Base-by-base conservation (phyloP, 768 basidiomycete species). In the Xerocomellus chrysenteron region DNA sequence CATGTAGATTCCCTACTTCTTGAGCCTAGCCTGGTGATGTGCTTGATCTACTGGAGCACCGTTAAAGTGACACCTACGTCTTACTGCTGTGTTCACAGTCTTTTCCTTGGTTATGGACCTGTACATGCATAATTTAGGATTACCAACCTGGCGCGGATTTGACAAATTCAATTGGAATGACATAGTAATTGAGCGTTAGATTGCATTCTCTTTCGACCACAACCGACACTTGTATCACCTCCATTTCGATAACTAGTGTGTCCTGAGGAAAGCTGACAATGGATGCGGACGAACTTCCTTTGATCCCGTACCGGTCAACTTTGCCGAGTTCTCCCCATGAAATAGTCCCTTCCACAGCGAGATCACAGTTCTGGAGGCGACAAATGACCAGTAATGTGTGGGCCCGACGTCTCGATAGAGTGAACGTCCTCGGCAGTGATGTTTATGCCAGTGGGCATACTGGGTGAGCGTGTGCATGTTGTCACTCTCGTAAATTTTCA, bases 341-440 rank as follows among this genome's bases (percentile, higher is more conserved):
- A 30, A 55, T 17, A 17, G n/a, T 43, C 42, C 52, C 55, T 5
- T 70, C 63, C 36, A 69, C 69, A 13, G 63, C 67, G 14, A 69
- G 48, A 49, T 60, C 58, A 19, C 67, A 63, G 30, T 32, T 47
- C 21, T 65, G 65, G 65, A 67, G 55, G 36, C 58, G 63, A 46
- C 68, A 60, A 36, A 45, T 63, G 32, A 47, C 54, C 19, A 71
- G 68, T 11, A 63, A 58, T 16, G 58, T 65, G 14, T 70, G 68
- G 68, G 59, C 67, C 10, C 63, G 68, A 21, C 62, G 67, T 14
- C 59, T 84, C 42, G 90, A 94, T 68, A 75, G 88, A 62, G 85
- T 90, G 3, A 84, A 86, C 60, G 86, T 91, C 17, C 79, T 95
- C 1, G 92, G 91, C 8, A 76, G 78, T 41, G 76, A 79, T 28